These are phyloP conservation scores for Termitomyces sp. DNA, from an alignment of 768 basidiomycete genomes.

Conservation along the genomic window DNA sequence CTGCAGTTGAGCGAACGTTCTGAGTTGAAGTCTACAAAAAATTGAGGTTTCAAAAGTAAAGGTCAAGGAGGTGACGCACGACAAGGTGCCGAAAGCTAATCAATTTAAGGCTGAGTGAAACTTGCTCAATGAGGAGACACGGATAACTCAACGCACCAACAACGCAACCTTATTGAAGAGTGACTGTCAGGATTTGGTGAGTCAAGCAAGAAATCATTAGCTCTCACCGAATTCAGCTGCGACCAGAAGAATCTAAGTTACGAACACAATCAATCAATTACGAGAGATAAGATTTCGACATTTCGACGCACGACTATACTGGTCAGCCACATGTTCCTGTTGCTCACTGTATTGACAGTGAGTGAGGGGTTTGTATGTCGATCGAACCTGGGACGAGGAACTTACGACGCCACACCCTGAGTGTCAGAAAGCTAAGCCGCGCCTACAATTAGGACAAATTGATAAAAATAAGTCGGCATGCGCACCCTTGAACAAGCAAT, in stretches of 20 bases:
- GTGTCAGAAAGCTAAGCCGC: constrained; percentile 33
- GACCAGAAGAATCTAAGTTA: constrained; percentile 24
- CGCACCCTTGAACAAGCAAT: constrained; percentile 41
- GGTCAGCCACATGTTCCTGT: constrained; percentile 28
- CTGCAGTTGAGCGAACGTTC: constrained; percentile 27
- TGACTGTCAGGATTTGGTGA: neutral
- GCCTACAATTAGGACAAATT: neutral
- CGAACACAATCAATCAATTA: neutral
- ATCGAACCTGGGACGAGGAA: neutral
- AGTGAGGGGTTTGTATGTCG: neutral
- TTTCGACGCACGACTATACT: constrained; percentile 24
- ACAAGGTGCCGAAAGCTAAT: constrained; percentile 27
- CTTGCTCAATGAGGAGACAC: neutral
- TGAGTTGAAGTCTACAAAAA: constrained; percentile 22
- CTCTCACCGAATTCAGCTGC: constrained; percentile 33
- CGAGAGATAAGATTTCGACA: neutral
- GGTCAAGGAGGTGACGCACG: constrained; percentile 20
- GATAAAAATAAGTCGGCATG: neutral
- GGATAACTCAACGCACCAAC: constrained; percentile 21
- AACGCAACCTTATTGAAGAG: constrained; percentile 17
- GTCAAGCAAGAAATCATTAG: neutral
- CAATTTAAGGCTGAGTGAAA: neutral
- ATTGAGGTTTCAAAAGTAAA: neutral
- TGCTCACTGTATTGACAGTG: constrained; percentile 31
- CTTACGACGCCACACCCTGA: constrained; percentile 41